Base-by-base conservation (phyloP, 2,329 filamentous ascomycete species). In the Aspergillus sp. region DNA sequence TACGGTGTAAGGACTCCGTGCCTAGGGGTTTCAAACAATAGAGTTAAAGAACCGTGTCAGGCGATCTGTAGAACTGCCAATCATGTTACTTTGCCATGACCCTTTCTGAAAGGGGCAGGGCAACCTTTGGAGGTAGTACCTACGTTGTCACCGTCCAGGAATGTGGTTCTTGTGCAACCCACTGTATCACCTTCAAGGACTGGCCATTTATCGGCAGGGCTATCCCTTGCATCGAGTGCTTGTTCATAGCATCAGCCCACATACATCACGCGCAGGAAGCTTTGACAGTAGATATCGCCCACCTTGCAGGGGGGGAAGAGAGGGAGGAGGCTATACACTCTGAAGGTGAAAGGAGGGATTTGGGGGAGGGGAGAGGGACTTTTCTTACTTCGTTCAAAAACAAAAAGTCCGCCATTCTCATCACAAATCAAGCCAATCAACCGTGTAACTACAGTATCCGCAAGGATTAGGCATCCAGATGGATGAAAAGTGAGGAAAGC, bases 191-290 rank as follows among this genome's bases (percentile, higher is more conserved):
- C 11, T 16, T 42, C 16, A 42, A n/a, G 14, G 1, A 29, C 50
- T 46, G 49, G 56, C 47, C 50, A 45, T 42, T 42, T 14, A 42
- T 42, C 36, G 18, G 54, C 60, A 61, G 52, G 63, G 58, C 56
- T 57, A 57, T 61, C 60, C 62, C 63, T 64, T 64, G 58, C 60
- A 55, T 60, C 49, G 18, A 52, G 51, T 39, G 52, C 56, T 51
- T 42, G 14, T 42, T 42, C 36, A 42, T 42, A n/a, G 56, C 51
- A 61, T 46, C 51, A 61, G 52, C 50, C 51, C 42, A 20, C 42
- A 7, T 49, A 49, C 49, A 50, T 42, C 36, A 42, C 36, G 36
- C 36, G 36, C 36, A 42, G 16, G 36, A 42, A n/a, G 16, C 36
- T 42, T n/a, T 42, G 36, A 18, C 36, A 7, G 6, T n/a, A 16